Base-by-base conservation (phyloP, 768 basidiomycete genomes). In the Cystofilobasidium bisporidii region DNA sequence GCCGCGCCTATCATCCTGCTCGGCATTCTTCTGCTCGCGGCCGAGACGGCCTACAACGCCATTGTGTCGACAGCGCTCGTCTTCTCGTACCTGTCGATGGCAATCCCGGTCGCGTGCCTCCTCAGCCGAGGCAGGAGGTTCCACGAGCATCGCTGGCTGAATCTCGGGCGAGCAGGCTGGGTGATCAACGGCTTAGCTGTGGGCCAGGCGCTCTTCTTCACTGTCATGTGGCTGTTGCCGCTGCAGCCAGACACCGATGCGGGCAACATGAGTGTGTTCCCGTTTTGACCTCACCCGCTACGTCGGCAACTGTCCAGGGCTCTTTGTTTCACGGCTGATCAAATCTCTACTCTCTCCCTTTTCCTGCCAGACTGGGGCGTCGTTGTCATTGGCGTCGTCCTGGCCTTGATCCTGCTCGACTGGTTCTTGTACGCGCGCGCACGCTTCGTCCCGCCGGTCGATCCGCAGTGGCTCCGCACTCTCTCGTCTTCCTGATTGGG, bases 161-260 rank as follows among this genome's bases (percentile, higher is more conserved):
- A 36, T 14, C 58, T 59, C 17, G 58, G 58, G 17, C 18, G 33
- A n/a, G 24, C 36, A 18, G 58, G 58, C 10, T 59, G 58, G 58
- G 32, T 59, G 14, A 14, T 33, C 26, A 59, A 59, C 32, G 32
- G 26, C 28, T 24, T 59, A 17, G 58, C 36, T 12, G 58, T 59
- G 58, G 8, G 28, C 32, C 15, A 14, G 58, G 36, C 58, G 32
- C 8, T 36, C 26, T 59, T 59, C 32, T 24, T 33, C 12, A 59
- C 26, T n/a, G 58, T 59, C 58, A 32, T 59, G 8, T 59, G 58
- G 58, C 58, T 59, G 10, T 59, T 59, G 17, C 58, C 58, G 8
- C 32, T 59, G 9, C 24, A 24, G 58, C 18, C 26, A 12, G 30
- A 26, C 26, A 24, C 58, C 8, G 58, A 59, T n/a, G 58, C 26